phyloP scores from a whole-genome alignment of 495 filamentous ascomycete species.

The Penicillium manginii region DNA sequence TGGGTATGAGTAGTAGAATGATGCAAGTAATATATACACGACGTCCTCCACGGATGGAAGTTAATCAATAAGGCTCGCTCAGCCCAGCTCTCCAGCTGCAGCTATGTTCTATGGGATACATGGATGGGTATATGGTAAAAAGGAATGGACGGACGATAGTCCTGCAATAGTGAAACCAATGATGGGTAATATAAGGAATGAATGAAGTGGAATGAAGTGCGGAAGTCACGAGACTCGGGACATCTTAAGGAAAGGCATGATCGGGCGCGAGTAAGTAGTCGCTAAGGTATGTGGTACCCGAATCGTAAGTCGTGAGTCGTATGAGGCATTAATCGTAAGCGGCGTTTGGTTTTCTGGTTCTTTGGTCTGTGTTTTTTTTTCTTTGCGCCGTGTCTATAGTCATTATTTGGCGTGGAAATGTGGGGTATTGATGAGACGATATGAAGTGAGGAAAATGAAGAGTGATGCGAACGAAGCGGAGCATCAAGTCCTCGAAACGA shows the following conservation, averaged over 20 bases:
- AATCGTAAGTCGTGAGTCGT: slow-evolving; percentile 40
- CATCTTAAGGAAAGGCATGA: slow-evolving; percentile 38
- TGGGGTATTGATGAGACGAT: not conserved
- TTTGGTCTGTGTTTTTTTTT: not conserved
- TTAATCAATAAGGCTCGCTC: no score
- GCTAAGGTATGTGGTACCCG: slow-evolving; percentile 17
- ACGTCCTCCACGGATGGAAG: no score
- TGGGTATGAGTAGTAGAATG: no score
- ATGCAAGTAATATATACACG: no score
- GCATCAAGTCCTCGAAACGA: slow-evolving; percentile 40
- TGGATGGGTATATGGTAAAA: not conserved
- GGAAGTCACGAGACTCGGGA: not conserved
- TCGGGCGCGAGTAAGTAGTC: slow-evolving; percentile 48
- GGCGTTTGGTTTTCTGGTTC: slow-evolving; percentile 6
- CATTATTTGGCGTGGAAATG: slow-evolving; percentile 29
- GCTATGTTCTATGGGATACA: not conserved
- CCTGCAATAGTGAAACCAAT: not conserved
- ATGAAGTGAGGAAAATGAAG: slow-evolving; percentile 7
- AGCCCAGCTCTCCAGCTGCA: no score
- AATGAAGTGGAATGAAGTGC: not conserved
- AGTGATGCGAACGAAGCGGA: slow-evolving; percentile 12
- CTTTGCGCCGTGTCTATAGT: slow-evolving; percentile 16
- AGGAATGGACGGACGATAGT: slow-evolving; percentile 2
- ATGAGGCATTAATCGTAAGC: slow-evolving; percentile 45
- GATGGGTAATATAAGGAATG: not conserved